Percentiles rank a stretch among this genome's conserved stretches.
Conservation (phyloP, 2,329 filamentous ascomycete genomes). For the Amauroascus verrucosus region DNA sequence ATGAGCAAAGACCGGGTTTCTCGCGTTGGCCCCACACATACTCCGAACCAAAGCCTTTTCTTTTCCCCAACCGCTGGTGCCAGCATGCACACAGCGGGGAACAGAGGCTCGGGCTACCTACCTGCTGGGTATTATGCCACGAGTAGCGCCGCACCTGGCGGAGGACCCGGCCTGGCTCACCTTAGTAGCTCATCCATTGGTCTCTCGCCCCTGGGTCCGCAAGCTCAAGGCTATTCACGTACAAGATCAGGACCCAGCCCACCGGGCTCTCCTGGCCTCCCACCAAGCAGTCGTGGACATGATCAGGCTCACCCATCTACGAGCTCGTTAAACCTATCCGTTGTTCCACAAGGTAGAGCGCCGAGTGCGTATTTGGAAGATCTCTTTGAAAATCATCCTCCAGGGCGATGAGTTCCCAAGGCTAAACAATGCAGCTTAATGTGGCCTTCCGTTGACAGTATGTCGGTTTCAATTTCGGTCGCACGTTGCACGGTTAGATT, state of each 20-base stretch:
- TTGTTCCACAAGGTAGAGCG: constrained; percentile 58
- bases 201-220: constrained; percentile 51
- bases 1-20: constrained; percentile 32
- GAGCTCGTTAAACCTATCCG: constrained; percentile 56
- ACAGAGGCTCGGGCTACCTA: constrained; percentile 65
- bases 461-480: not conserved
- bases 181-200: constrained; percentile 46
- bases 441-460: not conserved
- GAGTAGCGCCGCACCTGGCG: constrained; percentile 44
- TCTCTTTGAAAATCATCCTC: constrained; percentile 57
- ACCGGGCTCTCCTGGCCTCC: constrained; percentile 54
- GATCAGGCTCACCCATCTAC: constrained; percentile 28
- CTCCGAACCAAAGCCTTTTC: constrained; percentile 66
- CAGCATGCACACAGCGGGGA: constrained; percentile 44
- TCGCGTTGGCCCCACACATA: constrained; percentile 35
- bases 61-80: constrained; percentile 82
- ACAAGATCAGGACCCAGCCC: constrained; percentile 46
- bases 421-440: not conserved
- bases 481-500: not conserved
- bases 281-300: constrained; percentile 35
- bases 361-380: constrained; percentile 88
- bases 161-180: constrained; percentile 25
- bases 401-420: constrained; percentile 6
- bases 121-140: constrained; percentile 87
- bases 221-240: constrained; percentile 45